Conservation (phyloP, 352 stramenopile genomes). For the Pythium brassicae region DNA sequence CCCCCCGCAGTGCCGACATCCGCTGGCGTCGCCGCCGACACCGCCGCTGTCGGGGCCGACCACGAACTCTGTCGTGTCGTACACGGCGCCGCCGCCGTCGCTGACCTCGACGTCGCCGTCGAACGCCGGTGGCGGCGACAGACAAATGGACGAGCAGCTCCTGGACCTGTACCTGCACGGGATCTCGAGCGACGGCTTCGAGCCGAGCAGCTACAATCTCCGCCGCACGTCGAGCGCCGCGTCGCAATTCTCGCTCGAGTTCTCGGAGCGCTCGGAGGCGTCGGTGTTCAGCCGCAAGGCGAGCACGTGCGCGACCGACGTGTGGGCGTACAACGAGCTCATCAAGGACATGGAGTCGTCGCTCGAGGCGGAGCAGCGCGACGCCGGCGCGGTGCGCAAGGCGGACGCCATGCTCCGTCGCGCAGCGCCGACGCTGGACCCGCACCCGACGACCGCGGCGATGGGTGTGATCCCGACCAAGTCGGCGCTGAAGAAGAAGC, state of each 20-base stretch:
- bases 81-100: neutral
- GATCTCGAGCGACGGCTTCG: constrained; percentile 29
- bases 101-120: neutral
- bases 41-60: neutral
- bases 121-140: constrained; percentile 17
- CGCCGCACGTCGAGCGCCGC: constrained; percentile 12
- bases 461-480: constrained; percentile 8
- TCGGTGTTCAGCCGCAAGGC: constrained; percentile 40
- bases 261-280: constrained; percentile 21
- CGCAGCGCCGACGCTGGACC: constrained; percentile 3
- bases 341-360: constrained; percentile 59
- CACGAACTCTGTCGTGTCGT: constrained; percentile 3
- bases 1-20: constrained; percentile 15
- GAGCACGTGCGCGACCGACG: constrained; percentile 55
- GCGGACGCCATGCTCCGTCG: constrained; percentile 1
- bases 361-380: constrained; percentile 1
- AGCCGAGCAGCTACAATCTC: neutral
- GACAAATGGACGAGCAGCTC: constrained; percentile 52
- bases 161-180: constrained; percentile 54
- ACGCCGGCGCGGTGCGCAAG: neutral
- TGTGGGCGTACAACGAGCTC: constrained; percentile 56
- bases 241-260: constrained; percentile 19
- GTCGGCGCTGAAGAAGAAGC: constrained; percentile 7
- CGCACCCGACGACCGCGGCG: neutral
- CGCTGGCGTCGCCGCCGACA: neutral